A percentile compares a stretch with the other conserved stretches of the same genome.
Conservation (phyloP, 495 filamentous ascomycete species). For the Aspergillus olivimuriae region DNA sequence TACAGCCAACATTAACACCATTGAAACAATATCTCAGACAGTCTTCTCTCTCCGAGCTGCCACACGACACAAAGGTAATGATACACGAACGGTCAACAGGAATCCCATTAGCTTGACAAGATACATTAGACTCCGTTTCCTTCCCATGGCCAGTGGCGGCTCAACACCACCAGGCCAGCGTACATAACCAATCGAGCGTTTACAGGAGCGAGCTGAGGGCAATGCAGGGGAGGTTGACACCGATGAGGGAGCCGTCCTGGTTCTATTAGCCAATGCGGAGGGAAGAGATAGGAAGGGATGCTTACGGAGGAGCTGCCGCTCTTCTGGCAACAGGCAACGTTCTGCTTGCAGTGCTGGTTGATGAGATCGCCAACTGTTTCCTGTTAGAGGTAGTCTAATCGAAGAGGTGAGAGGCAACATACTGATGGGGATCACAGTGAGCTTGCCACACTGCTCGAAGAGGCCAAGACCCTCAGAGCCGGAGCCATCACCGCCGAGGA, state of each 20-base stretch:
- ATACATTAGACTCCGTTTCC: constrained; percentile 18
- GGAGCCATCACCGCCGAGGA: constrained; percentile 26
- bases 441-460: constrained; percentile 34
- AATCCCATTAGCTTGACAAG: constrained; percentile 18
- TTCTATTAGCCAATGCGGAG: constrained; percentile 11
- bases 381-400: not conserved
- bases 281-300: not conserved
- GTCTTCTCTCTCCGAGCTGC: constrained; percentile 34
- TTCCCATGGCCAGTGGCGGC: constrained; percentile 13
- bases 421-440: constrained; percentile 17
- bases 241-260: constrained; percentile 30
- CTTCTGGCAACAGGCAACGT: constrained; percentile 46
- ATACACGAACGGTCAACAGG: constrained; percentile 27
- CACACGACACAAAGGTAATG: constrained; percentile 31
- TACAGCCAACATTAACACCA: too few relatives aligned
- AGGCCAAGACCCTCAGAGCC: constrained; percentile 30
- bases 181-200: constrained; percentile 13
- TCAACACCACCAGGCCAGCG: constrained; percentile 10
- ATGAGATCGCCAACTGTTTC: constrained; percentile 28
- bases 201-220: constrained; percentile 45
- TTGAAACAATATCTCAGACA: constrained; percentile 14
- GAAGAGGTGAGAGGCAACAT: not conserved
- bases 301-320: constrained; percentile 32
- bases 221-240: constrained; percentile 41
- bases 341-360: constrained; percentile 45